phyloP scores from a whole-genome alignment of 2,329 filamentous ascomycete genomes.

The Xylariaceae sp. region DNA sequence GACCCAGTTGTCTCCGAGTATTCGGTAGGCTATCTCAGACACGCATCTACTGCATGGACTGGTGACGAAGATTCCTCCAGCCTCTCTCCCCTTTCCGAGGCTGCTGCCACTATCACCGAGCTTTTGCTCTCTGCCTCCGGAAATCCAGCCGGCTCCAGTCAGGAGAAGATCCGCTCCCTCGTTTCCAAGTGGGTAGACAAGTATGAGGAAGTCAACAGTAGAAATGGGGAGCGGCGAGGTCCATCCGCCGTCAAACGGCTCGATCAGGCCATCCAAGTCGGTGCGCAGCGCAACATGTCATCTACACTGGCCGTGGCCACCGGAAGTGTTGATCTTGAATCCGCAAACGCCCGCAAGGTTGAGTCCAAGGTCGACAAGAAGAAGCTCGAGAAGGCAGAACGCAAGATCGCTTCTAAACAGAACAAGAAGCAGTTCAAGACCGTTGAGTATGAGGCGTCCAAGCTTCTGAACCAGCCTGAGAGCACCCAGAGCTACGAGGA shows the following conservation, averaged over 20 bases:
- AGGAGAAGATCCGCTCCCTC: conserved; percentile 77
- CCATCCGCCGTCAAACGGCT: conserved; percentile 81
- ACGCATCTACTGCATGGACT: conserved; percentile 84
- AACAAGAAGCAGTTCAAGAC: conserved; percentile 98
- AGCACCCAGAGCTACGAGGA: conserved; percentile 93
- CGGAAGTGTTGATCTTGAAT: conserved; percentile 87
- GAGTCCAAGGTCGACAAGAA: conserved; percentile 97
- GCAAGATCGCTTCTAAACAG: conserved; percentile 97
- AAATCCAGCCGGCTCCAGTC: conserved; percentile 70
- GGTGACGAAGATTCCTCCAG: conserved; percentile 71
- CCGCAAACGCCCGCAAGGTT: conserved; percentile 88
- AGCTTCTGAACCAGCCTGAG: conserved; percentile 80
- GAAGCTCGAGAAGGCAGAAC: conserved; percentile 98
- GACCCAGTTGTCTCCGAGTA: conserved; percentile 90
- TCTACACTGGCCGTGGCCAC: conserved; percentile 88
- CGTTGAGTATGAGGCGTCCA: conserved; percentile 95
- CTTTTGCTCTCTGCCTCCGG: conserved; percentile 93
- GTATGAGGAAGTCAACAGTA: conserved; percentile 75
- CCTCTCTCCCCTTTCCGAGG: conserved; percentile 80
- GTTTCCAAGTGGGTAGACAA: conserved; percentile 88
- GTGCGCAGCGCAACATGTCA: conserved; percentile 92
- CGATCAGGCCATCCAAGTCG: conserved; percentile 93
- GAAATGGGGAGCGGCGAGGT: conserved; percentile 70
- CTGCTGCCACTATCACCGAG: conserved; percentile 81
- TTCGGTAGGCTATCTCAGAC: conserved; percentile 89